Percentiles rank a stretch among this genome's conserved stretches.
Evolutionary conservation across 2,329 filamentous ascomycete genomes (phyloP).

Genomic region (Aspergillus sp.): DNA sequence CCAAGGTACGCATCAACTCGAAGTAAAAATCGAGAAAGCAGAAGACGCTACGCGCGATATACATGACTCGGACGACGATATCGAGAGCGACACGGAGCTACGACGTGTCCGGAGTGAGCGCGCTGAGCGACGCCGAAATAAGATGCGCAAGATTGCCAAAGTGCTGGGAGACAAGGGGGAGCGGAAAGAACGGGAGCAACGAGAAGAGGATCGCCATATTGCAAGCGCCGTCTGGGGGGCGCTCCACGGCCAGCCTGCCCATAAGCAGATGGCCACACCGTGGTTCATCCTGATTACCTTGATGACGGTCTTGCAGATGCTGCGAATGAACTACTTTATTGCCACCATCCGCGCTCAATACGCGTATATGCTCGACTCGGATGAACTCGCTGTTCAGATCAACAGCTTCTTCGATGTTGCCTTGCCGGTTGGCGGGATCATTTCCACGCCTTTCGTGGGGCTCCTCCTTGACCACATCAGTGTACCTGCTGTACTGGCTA

Average conservation of each 20-base stretch:
- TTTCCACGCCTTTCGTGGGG: conserved; percentile 84
- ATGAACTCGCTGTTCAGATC: conserved; percentile 63
- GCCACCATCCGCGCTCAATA: conserved; percentile 85
- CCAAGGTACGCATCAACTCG: conserved; percentile 76
- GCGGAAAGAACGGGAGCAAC: conserved; percentile 57
- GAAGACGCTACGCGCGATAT: conserved; percentile 37
- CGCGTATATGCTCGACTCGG: conserved; percentile 68
- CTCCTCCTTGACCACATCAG: conserved; percentile 73
- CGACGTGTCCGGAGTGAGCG: conserved; percentile 54
- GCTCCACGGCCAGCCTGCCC: conserved; percentile 69
- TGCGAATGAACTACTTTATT: conserved; percentile 89
- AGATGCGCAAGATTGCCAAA: conserved; percentile 68
- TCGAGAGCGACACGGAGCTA: conserved; percentile 53
- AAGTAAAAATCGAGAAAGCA: conserved; percentile 63
- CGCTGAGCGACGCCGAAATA: conserved; percentile 60
- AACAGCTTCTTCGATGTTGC: conserved; percentile 85
- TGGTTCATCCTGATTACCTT: conserved; percentile 89
- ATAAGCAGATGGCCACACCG: conserved; percentile 71
- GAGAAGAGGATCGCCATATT: conserved; percentile 68
- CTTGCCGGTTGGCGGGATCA: conserved; percentile 75
- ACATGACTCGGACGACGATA: conserved; percentile 54
- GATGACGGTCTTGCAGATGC: conserved; percentile 77
- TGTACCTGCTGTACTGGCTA: conserved; percentile 68
- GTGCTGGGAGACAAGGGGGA: conserved; percentile 68
- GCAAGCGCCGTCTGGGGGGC: conserved; percentile 81